Conservation (phyloP, 768 basidiomycete genomes). For the Russula olivacea region DNA sequence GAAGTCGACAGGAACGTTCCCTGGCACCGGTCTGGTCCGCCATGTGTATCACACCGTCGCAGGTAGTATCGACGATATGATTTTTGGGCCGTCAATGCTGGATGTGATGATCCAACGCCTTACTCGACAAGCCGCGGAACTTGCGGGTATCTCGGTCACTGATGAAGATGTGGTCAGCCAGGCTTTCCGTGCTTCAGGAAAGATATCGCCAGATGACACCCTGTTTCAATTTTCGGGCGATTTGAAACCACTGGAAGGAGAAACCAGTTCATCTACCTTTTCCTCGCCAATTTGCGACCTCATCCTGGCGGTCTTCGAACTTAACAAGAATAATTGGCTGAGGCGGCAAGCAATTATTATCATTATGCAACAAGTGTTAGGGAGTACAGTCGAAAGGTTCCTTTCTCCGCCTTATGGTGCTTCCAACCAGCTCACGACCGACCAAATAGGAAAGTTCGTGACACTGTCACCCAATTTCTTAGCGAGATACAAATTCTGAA, state of each 20-base stretch:
- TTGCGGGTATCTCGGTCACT: constrained; percentile 73
- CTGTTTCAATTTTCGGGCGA: constrained; percentile 70
- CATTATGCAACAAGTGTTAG: constrained; percentile 91
- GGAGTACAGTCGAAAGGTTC: constrained; percentile 92
- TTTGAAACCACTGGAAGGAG: constrained; percentile 76
- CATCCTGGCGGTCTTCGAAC: constrained; percentile 87
- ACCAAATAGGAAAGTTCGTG: constrained; percentile 72
- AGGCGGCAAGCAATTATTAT: constrained; percentile 93
- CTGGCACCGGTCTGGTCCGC: constrained; percentile 72
- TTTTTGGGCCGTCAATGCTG: constrained; percentile 93
- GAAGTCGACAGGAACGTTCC: constrained; percentile 47
- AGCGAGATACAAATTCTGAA: constrained; percentile 67
- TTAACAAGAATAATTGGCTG: constrained; percentile 96
- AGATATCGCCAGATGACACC: constrained; percentile 58
- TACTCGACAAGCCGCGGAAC: constrained; percentile 83
- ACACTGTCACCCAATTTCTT: constrained; percentile 57
- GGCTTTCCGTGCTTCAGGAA: constrained; percentile 67
- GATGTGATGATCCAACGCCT: constrained; percentile 92
- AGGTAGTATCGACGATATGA: constrained; percentile 94
- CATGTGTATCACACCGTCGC: constrained; percentile 88
- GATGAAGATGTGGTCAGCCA: constrained; percentile 84
- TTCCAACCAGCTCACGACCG: neutral
- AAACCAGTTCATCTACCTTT: constrained; percentile 84
- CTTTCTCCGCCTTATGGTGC: neutral
- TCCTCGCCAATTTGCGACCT: constrained; percentile 93